Evolutionary conservation across 129 eudicot species (phyloP), one percentile per base, ranked within the genome.

Genomic region (Pulicaria dysenterica): DNA sequence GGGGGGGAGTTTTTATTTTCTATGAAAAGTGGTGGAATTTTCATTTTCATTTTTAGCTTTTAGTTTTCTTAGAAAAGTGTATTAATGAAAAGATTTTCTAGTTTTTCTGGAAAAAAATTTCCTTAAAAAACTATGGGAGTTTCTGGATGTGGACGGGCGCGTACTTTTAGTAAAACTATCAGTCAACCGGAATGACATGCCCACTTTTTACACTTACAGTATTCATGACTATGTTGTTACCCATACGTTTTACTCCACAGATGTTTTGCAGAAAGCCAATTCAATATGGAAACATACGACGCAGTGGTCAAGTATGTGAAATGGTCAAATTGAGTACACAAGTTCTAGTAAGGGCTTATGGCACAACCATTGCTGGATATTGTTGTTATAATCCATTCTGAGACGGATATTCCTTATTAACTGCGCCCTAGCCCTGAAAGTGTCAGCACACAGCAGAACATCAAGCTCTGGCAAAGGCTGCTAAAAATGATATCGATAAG

Each of bases 211-310:
- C n/a, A n/a, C n/a, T n/a, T n/a, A n/a, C n/a, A 24, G 31, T 24
- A 36, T 47, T 47, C 13, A 47, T 49, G 14, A 48, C 19, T 50
- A 3, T 68, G 59, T 56, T 31, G 9, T 57, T 40, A 62, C 13
- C 11, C 38, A 14, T 48, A 19, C 51, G 16, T 16, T 44, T 69
- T 31, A 31, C 38, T 70, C 10, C 41, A 43, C 81, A 86, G 92
- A 64, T 84, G 90, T 70, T 89, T 86, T 80, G 93, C 91, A 47
- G 96, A 85, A 79, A 87, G 93, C 86, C 38, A 80, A 14, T 69
- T 84, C 61, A 83, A 84, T 51, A 87, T 90, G 88, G 93, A 82
- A 46, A 87, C 96, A n/a, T 87, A 90, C 46, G 96, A 87, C 82
- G 71, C 84, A 0, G 82, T 85, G 34, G 93, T 90, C 16, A 73